Base-by-base conservation (phyloP, 2,329 filamentous ascomycete species). In the Periconia sp. region DNA sequence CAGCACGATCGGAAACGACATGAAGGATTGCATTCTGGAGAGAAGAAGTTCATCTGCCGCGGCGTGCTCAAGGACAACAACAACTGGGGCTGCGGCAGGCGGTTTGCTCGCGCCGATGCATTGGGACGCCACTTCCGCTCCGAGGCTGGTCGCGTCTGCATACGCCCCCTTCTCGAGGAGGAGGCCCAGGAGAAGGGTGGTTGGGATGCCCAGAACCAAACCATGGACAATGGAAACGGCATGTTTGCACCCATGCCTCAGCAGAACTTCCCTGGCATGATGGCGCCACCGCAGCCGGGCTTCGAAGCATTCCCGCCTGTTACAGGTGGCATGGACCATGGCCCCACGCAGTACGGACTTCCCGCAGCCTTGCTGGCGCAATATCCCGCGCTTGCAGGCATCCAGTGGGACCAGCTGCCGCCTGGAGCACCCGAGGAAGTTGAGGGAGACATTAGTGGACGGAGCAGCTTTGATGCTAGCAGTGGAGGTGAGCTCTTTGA, bases 11-110 rank as follows among this genome's bases (percentile, higher is more conserved):
- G 94, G 32, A 99, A 99, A 73, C 87, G 94, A 26, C 94, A 99
- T 70, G 94, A 99, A 73, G 92, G 92, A 26, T 76, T 99, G 29
- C 94, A 99, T 65, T 95, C 89, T 0, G 94, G 94, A 29, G 94
- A 99, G 74, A 99, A 97, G 82, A 97, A 96, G 66, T 99, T 97
- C 66, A 89, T 97, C 6, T 99, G 94, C 73, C 91, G 90, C 56
- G 94, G 94, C 39, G 88, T 92, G 45, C 83, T 99, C 36, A 92
- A 92, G 56, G 84, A 84, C 2, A 85, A 86, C 33, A 86, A 86
- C 4, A 84, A 88, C 54, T 99, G 94, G 94, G 94, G 94, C 15
- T 99, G 94, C 57, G 90, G 90, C 3, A 83, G 94, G 48, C 83
- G 92, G 8, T 99, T 99, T 69, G 94, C 94, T 12, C 89, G 94